Conservation (phyloP, 768 basidiomycete genomes). For the Phaeotremella skinneri region DNA sequence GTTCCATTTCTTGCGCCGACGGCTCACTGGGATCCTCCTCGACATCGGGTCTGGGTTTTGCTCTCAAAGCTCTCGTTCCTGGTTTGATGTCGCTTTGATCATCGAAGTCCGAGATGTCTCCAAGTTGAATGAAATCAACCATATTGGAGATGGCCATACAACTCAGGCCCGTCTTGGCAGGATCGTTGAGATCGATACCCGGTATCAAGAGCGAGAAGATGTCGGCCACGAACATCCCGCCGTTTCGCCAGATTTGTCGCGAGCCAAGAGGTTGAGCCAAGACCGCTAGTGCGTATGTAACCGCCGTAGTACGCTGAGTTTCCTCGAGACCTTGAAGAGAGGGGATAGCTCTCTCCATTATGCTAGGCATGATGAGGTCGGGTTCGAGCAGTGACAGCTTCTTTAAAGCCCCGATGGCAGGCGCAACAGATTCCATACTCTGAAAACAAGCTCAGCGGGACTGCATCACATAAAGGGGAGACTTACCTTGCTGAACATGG, state of each 20-base stretch:
- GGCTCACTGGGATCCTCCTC: constrained; percentile 48
- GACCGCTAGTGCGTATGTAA: constrained; percentile 79
- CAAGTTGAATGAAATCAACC: constrained; percentile 41
- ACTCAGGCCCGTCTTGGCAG: constrained; percentile 41
- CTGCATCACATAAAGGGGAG: not conserved
- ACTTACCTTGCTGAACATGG: constrained; percentile 74
- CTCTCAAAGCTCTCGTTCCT: constrained; percentile 49
- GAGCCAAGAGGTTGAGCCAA: constrained; percentile 78
- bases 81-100: constrained; percentile 28
- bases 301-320: constrained; percentile 80
- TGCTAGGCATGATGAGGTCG: constrained; percentile 74
- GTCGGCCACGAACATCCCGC: constrained; percentile 75
- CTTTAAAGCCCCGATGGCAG: constrained; percentile 76
- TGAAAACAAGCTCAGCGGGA: constrained; percentile 8
- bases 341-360: constrained; percentile 78
- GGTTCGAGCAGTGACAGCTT: constrained; percentile 82
- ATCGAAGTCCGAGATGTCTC: constrained; percentile 34
- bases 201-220: constrained; percentile 78
- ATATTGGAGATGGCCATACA: constrained; percentile 49
- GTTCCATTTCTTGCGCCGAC: constrained; percentile 36
- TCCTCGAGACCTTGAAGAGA: constrained; percentile 85
- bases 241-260: constrained; percentile 72
- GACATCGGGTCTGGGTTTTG: constrained; percentile 53
- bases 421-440: constrained; percentile 67
- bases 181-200: constrained; percentile 70